These are phyloP conservation scores for Persicaria maculosa DNA, from an alignment of 148 eudicot genomes.

Conservation along the genomic window DNA sequence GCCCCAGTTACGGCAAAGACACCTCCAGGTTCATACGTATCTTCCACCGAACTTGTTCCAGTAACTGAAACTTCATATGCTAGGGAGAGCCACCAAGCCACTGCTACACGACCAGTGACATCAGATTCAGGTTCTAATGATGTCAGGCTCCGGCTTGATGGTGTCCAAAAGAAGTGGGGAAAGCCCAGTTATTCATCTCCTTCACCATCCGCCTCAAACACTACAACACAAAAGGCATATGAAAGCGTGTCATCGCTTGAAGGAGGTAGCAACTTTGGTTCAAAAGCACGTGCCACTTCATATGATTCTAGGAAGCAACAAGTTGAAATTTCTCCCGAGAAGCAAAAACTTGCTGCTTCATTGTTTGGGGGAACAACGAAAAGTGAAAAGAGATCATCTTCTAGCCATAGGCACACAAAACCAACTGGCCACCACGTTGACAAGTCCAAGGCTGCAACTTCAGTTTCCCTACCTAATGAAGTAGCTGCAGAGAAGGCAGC, in stretches of 20 bases:
- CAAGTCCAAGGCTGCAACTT: not conserved
- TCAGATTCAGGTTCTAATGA: constrained; percentile 50
- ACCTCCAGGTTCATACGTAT: constrained; percentile 19
- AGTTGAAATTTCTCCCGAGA: constrained; percentile 60
- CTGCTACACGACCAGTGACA: constrained; percentile 22
- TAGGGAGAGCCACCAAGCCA: constrained; percentile 29
- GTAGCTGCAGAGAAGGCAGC: constrained; percentile 3
- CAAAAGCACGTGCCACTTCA: not conserved
- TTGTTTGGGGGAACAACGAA: constrained; percentile 68
- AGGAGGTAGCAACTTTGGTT: constrained; percentile 12
- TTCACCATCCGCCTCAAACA: constrained; percentile 45
- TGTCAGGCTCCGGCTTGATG: constrained; percentile 78
- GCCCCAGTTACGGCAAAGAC: constrained; percentile 23
- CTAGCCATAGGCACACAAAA: constrained; percentile 44
- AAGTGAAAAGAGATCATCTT: constrained; percentile 41
- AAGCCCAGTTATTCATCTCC: constrained; percentile 52
- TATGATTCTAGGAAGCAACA: constrained; percentile 27
- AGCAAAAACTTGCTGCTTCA: constrained; percentile 94
- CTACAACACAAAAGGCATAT: constrained; percentile 36
- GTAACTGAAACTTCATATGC: constrained; percentile 46
- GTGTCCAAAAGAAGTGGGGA: constrained; percentile 98
- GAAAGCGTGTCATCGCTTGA: constrained; percentile 45
- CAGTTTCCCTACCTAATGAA: constrained; percentile 4
- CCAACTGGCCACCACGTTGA: constrained; percentile 22
- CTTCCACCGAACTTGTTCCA: constrained; percentile 68